A percentile compares a stretch with the other conserved stretches of the same genome.
These are phyloP conservation scores for Prunus armeniaca DNA, from an alignment of 306 rosid species.

Conservation along the genomic window DNA sequence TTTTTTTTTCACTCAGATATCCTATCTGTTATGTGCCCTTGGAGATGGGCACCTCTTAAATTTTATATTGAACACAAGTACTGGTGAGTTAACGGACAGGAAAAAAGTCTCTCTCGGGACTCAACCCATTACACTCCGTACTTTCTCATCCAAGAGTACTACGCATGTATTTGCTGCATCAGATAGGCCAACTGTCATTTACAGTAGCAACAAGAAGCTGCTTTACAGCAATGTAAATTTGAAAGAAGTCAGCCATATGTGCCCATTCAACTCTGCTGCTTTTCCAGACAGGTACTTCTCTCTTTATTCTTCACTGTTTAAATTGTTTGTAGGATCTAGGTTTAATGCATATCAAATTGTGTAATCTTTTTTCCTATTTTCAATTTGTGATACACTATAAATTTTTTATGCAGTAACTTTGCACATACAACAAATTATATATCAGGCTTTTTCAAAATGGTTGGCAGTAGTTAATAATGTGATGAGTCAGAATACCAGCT, in stretches of 20 bases:
- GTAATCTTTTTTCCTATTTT: not conserved
- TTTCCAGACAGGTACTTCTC: conserved; percentile 88
- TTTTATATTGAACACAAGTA: conserved; percentile 71
- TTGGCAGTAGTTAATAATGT: not conserved
- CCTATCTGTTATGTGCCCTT: conserved; percentile 89
- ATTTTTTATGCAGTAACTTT: not conserved
- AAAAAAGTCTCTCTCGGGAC: conserved; percentile 98
- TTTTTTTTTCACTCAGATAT: conserved; percentile 52
- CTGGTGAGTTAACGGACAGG: conserved; percentile 86
- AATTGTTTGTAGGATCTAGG: not conserved
- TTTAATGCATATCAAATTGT: not conserved
- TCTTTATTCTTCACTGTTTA: not conserved
- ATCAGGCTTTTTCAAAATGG: not conserved
- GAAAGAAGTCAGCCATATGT: conserved; percentile 99
- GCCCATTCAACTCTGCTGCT: conserved; percentile 98
- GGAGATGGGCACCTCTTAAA: conserved; percentile 97
- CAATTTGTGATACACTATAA: too few species aligned
- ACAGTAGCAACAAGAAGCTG: conserved; percentile 92
- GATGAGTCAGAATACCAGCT: not conserved
- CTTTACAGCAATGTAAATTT: conserved; percentile 94
- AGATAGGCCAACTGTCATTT: conserved; percentile 96
- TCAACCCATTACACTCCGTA: conserved; percentile 95
- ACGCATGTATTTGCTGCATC: conserved; percentile 98
- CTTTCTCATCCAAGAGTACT: conserved; percentile 90
- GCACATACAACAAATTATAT: too few species aligned